phyloP scores from a whole-genome alignment of 352 stramenopile genomes.

The Blastocystis sp. region DNA sequence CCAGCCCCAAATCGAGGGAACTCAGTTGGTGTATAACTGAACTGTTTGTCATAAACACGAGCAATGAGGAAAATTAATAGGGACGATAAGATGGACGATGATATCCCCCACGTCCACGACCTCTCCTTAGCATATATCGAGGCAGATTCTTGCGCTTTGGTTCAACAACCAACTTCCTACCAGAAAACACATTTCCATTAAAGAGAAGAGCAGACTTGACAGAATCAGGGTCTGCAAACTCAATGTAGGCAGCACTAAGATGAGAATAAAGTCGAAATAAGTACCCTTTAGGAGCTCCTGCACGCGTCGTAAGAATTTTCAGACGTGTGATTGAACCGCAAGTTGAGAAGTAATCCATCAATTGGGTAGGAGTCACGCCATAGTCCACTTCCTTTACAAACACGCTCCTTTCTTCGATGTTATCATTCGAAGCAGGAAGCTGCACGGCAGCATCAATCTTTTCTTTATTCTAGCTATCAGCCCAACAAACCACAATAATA shows the following conservation, averaged over 20 bases:
- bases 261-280: neutral
- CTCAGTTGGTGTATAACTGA: neutral
- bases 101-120: slow-evolving; percentile 18
- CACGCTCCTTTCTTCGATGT: slow-evolving; percentile 50
- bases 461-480: slow-evolving; percentile 37
- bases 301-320: slow-evolving; percentile 47
- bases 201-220: slow-evolving; percentile 51
- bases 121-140: slow-evolving; percentile 27
- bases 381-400: slow-evolving; percentile 62
- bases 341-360: slow-evolving; percentile 59
- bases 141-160: slow-evolving; percentile 58
- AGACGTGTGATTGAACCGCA: slow-evolving; percentile 48
- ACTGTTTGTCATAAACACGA: slow-evolving; percentile 31
- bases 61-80: neutral
- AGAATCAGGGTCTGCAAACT: slow-evolving; percentile 53
- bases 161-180: neutral
- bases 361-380: slow-evolving; percentile 27
- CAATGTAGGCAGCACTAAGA: slow-evolving; percentile 53
- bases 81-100: slow-evolving; percentile 5
- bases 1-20: neutral
- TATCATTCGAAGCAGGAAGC: neutral
- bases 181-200: slow-evolving; percentile 13
- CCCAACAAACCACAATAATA: neutral
- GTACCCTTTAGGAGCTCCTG: slow-evolving; percentile 44
- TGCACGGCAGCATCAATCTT: slow-evolving; percentile 38